Evolutionary conservation across 306 rosid genomes (phyloP).

Genomic region (Astragalus membranaceus): DNA sequence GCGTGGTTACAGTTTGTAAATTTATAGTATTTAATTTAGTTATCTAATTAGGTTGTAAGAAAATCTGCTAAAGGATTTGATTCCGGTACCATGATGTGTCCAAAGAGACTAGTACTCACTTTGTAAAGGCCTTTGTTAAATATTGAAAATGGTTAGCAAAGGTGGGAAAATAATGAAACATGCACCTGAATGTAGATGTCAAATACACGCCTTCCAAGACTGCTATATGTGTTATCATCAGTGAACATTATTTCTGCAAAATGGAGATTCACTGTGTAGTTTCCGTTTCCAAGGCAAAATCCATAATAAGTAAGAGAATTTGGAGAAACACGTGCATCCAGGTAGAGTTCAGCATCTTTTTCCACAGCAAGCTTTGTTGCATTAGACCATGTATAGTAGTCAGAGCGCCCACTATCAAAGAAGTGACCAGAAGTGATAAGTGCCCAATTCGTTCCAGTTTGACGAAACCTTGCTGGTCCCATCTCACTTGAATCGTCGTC

Average conservation of each 20-base stretch:
- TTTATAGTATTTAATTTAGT: no score
- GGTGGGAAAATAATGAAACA: background rate
- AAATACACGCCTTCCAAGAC: conserved; percentile 54
- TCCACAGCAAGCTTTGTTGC: conserved; percentile 21
- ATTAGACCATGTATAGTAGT: conserved; percentile 17
- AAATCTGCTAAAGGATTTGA: background rate
- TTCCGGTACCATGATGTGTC: background rate
- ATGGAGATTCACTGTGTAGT: conserved; percentile 40
- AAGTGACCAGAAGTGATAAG: conserved; percentile 49
- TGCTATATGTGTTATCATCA: conserved; percentile 12
- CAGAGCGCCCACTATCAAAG: conserved; percentile 11
- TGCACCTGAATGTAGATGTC: conserved; percentile 53
- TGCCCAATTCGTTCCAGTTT: conserved; percentile 40
- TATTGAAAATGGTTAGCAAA: background rate
- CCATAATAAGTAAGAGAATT: conserved; percentile 53
- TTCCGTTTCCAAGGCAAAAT: conserved; percentile 45
- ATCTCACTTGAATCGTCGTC: conserved; percentile 5
- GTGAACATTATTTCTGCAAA: conserved; percentile 46
- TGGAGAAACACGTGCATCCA: conserved; percentile 61
- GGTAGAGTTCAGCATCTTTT: conserved; percentile 32
- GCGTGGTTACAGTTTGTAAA: no score
- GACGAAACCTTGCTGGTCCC: conserved; percentile 1
- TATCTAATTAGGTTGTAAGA: no score
- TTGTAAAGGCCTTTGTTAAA: background rate
- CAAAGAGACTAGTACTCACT: background rate